Base-by-base conservation (phyloP, 352 stramenopile species). In the Nothophytophthora sp. region DNA sequence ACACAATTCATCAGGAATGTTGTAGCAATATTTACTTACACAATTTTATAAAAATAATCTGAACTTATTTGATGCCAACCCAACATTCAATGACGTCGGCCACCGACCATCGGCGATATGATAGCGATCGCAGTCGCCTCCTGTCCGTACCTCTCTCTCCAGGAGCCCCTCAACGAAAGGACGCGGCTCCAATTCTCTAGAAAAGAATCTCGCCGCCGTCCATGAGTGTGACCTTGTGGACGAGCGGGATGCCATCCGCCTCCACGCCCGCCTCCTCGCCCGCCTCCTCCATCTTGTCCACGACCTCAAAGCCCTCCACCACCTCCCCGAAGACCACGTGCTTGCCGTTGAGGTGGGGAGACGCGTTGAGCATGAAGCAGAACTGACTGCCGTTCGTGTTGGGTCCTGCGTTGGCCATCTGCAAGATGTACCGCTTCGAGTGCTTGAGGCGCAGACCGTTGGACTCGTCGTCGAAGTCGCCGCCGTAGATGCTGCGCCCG, bases 351-450 rank as follows among this genome's bases (percentile, higher is more conserved):
- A 95, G 60, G 61, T 91, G 78, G 19, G 78, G 78, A 30, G 78
- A 60, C 0, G 81, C 50, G 35, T 67, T 72, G 40, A 95, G 57
- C 82, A 93, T 99, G 50, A 99, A 99, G 74, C 99, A 99, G 71
- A 99, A 99, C 74, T 99, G 98, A 45, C 81, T 98, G 20, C 97
- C 97, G 63, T 99, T 99, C 5, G 98, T 99, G 70, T 98, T 93
- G 18, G 76, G 84, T 0, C 97, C 97, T 27, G 88, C 82, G 67
- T 99, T 99, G 25, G 97, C 97, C 97, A 99, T 99, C 49, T 97
- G 81, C 29, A 92, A 47, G 35, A 92, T 80, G 55, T 92, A 92
- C 16, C 84, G 65, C 65, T 90, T 90, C 38, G 75, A 89, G 63
- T 94, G 84, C 49, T 67, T 81, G 41, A 94, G 73, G 34, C 69